Base-by-base conservation (phyloP, 2,329 filamentous ascomycete species). In the Pseudopithomyces maydicus region DNA sequence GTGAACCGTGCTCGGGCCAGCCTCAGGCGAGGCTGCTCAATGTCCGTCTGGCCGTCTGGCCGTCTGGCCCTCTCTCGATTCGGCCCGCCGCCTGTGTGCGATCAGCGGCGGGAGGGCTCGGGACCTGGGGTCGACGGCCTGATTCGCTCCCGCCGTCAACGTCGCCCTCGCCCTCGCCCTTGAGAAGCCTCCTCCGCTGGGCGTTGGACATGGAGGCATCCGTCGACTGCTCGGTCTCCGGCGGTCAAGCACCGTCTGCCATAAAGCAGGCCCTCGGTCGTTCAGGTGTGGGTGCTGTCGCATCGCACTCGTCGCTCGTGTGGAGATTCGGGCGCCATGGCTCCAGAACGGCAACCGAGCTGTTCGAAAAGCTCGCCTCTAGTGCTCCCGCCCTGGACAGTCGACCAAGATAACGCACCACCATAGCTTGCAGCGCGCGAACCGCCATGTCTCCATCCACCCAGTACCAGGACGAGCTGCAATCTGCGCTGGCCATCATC, bases 401-500 rank as follows among this genome's bases (percentile, higher is more conserved):
- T 50, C 22, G 26, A 22, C 15, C 26, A 22, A 14, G 29, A 38
- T 35, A 23, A 7, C 52, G 38, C 39, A 36, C 39, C 39, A 45
- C 57, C 44, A 61, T 36, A 47, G 54, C 44, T 43, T 6, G 12
- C 20, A 15, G 35, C 47, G 35, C 36, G 17, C 14, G 36, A 23
- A 33, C 52, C 33, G 51, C 47, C 15, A 42, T 51, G 48, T 43
- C 52, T 53, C 56, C 61, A 53, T 50, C 54, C 15, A 35, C 57
- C 22, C 59, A 64, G 20, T 72, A 72, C 56, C 39, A 62, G 35
- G 57, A 59, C 19, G 74, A 77, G 59, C 68, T 76, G 39, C 20
- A 50, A 46, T 59, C 70, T 52, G 75, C 74, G 35, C 61, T 73
- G 41, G 64, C 59, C 32, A 80, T 83, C 19, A 82, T 87, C 17